Base-by-base conservation (phyloP, 176 grass and related monocot species). In the Phragmites australis region DNA sequence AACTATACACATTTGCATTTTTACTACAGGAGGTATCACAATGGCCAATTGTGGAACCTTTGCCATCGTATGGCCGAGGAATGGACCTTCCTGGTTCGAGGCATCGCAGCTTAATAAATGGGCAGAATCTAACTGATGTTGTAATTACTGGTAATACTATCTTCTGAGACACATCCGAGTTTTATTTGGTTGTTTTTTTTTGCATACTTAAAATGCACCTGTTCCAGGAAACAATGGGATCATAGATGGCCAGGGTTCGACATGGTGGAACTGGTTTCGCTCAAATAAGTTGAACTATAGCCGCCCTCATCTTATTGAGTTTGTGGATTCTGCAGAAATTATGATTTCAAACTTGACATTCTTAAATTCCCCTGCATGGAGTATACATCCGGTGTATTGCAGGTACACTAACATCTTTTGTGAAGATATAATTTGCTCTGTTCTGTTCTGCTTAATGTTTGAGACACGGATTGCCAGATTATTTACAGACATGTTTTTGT, bases 261-360 rank as follows among this genome's bases (percentile, higher is more conserved):
- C 80, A 83, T 97, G 94, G 94, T 97, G 94, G 94, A 90, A 91
- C 6, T 97, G 91, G 94, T 74, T 93, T 66, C 82, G 26, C 43
- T 88, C 87, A 3, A 70, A 86, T 42, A 84, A 80, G 48, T 82
- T 94, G 78, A 97, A 97, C 44, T 88, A 93, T 79, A 94, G 91
- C 75, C 82, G 94, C 17, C 94, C 94, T 74, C 94, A 97, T 88
- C 87, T 97, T n/a, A 85, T 97, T 58, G 94, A 97, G 44, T 91
- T 97, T 73, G 86, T 90, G 50, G 70, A 75, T 87, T 97, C 91
- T 0, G 61, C 78, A 73, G 76, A 94, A 54, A 87, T 97, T 64
- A 49, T 91, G 11, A 74, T 97, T 76, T 97, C 91, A 51, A 92
- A 92, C 45, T 64, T 97, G 70, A 84, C 75, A 21, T 90, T 97